A percentile compares a stretch with the other conserved stretches of the same genome.
phyloP scores from a whole-genome alignment of 2,329 filamentous ascomycete species.

The Pseudogymnoascus verrucosus region DNA sequence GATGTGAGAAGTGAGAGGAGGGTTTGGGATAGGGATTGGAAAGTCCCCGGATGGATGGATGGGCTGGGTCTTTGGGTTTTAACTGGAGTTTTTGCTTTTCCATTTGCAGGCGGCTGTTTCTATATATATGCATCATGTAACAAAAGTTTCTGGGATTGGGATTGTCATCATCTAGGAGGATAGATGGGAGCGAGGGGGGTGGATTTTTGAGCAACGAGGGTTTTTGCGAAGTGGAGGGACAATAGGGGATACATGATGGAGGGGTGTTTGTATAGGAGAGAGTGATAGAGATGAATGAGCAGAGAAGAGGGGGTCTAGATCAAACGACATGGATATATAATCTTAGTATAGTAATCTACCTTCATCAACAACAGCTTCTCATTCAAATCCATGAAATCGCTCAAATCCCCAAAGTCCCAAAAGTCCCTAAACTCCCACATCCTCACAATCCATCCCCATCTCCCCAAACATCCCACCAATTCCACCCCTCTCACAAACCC shows the following conservation, averaged over 20 bases:
- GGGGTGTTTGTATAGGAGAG: neutral
- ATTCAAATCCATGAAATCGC: neutral
- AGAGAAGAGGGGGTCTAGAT: neutral
- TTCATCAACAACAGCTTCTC: neutral
- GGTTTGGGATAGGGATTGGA: neutral
- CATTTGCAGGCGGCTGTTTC: neutral
- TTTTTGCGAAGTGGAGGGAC: neutral
- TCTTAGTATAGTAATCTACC: neutral
- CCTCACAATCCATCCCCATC: too few relatives aligned
- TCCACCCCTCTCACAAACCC: neutral
- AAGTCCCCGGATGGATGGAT: neutral
- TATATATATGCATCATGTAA: constrained; percentile 1
- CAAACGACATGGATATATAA: neutral
- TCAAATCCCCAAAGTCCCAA: neutral
- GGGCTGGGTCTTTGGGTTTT: neutral
- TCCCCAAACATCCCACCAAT: too few relatives aligned
- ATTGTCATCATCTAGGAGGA: neutral
- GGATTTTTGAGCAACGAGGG: neutral
- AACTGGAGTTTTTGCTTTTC: neutral
- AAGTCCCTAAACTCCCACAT: neutral
- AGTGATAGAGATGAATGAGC: neutral
- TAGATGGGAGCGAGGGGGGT: neutral
- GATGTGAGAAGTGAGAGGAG: neutral
- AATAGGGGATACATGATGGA: neutral
- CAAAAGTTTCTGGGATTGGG: neutral